Percentiles rank a stretch among this genome's conserved stretches.
phyloP scores from a whole-genome alignment of 345 rosid species.

The Eucalyptus paniculata region DNA sequence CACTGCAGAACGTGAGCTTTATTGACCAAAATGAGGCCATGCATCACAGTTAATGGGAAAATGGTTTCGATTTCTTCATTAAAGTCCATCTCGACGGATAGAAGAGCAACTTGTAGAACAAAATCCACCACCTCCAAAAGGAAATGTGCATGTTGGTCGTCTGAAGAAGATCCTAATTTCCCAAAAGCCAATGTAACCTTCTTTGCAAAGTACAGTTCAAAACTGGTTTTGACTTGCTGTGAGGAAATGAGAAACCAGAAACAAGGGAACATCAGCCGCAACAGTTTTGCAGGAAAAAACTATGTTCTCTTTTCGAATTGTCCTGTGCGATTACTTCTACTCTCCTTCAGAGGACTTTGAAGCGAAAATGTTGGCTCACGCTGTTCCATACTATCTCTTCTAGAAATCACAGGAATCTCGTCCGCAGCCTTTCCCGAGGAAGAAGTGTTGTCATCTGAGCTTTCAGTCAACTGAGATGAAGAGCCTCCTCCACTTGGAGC shows the following conservation, averaged over 20 bases:
- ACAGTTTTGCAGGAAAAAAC: not conserved
- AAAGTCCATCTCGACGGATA: not conserved
- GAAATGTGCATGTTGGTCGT: not conserved
- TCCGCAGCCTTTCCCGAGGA: conserved; percentile 7
- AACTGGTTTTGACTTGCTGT: not conserved
- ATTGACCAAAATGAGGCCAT: not conserved
- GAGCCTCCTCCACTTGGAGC: conserved; percentile 1
- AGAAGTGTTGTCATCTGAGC: not conserved
- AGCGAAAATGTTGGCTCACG: conserved; percentile 43
- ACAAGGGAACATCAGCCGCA: not conserved
- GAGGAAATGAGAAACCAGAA: not conserved
- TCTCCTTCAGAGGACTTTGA: conserved; percentile 31
- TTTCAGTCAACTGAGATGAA: conserved; percentile 1
- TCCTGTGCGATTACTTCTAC: not conserved
- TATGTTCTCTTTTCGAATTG: not conserved
- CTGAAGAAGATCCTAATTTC: not conserved
- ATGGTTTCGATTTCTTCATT: not conserved
- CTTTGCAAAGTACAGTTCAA: not conserved
- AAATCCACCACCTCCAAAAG: not conserved
- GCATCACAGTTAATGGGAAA: not conserved
- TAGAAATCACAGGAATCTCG: conserved; percentile 1
- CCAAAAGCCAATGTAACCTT: not conserved
- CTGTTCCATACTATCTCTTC: not conserved
- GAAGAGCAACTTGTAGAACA: not conserved
- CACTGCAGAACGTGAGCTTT: not conserved